These are phyloP conservation scores for Saccharomycopsis sp. DNA, from an alignment of 805 yeast genomes.

Conservation along the genomic window DNA sequence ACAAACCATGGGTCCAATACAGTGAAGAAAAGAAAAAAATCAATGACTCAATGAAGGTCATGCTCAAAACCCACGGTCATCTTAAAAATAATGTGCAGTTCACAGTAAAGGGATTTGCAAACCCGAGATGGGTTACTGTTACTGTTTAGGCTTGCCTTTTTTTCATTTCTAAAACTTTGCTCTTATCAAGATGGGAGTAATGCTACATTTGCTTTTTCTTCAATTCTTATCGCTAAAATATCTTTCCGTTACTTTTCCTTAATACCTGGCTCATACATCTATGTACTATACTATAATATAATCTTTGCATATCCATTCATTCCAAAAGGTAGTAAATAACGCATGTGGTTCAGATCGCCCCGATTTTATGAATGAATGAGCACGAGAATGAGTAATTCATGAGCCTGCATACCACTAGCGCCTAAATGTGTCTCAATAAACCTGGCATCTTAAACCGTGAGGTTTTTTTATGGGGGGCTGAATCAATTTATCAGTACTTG, in stretches of 20 bases:
- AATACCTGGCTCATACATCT: background rate
- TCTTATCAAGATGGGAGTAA: background rate
- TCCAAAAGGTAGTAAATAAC: too few species aligned
- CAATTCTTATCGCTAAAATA: background rate
- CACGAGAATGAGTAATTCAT: too few species aligned
- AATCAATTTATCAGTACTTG: too few species aligned
- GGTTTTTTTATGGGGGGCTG: background rate
- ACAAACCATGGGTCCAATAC: constrained; percentile 19
- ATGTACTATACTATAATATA: background rate
- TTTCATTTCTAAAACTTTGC: background rate
- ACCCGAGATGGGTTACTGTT: constrained; percentile 36
- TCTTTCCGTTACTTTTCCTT: background rate
- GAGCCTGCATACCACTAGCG: background rate
- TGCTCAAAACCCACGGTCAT: constrained; percentile 11
- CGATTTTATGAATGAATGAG: too few species aligned
- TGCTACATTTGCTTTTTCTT: background rate
- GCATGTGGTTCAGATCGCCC: too few species aligned
- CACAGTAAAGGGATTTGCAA: constrained; percentile 46
- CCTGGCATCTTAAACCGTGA: background rate
- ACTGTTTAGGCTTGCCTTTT: too few species aligned
- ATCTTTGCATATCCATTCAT: background rate
- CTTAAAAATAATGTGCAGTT: constrained; percentile 32
- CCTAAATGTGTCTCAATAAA: background rate
- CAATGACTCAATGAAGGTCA: background rate
- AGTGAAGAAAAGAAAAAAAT: constrained; percentile 3